Base-by-base conservation (phyloP, 495 filamentous ascomycete genomes). In the Lophiostoma macrostomum region DNA sequence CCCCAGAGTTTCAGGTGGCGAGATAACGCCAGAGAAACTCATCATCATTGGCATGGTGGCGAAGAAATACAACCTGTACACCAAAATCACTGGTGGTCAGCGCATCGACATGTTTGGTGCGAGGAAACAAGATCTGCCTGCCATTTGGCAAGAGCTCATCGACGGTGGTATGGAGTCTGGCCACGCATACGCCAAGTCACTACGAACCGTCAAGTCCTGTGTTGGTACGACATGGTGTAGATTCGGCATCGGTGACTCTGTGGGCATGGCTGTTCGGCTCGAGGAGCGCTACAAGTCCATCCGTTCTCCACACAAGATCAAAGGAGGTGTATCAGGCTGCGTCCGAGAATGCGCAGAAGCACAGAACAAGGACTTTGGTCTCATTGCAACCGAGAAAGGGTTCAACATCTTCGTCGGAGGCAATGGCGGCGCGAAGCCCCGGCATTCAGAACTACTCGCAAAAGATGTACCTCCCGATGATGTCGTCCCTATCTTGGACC, bases 221-320 rank as follows among this genome's bases (percentile, higher is more conserved):
- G 91, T 97, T 3, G 91, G 91, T 23, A 93, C 87, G 1, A 94
- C 88, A 1, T 97, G 91, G 91, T 97, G 91, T 62, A 77, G 91
- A 5, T 97, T 88, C 58, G 91, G 91, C 53, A 83, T 96, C 50
- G 89, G 89, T 31, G 91, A 97, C 72, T 93, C 87, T 71, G 91
- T 97, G n/a, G 91, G 91, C 20, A 91, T 97, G 87, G 91, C 91
- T 0, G 85, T 96, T 19, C 79, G 90, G 1, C 72, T 97, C 0
- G 91, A 97, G 67, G 87, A 96, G 71, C 81, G 91, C 38, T 97
- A 97, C 71, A 97, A 97, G 77, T 89, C 85, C 65, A 84, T 97
- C 59, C 83, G 91, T 1, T 76, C 77, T 16, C 91, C 91, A 10
- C 91, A 97, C 63, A 97, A 97, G 75, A 80, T 97, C 69, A 97